These are phyloP conservation scores for Cicer chorassanicum DNA, from an alignment of 306 rosid genomes.

Conservation along the genomic window DNA sequence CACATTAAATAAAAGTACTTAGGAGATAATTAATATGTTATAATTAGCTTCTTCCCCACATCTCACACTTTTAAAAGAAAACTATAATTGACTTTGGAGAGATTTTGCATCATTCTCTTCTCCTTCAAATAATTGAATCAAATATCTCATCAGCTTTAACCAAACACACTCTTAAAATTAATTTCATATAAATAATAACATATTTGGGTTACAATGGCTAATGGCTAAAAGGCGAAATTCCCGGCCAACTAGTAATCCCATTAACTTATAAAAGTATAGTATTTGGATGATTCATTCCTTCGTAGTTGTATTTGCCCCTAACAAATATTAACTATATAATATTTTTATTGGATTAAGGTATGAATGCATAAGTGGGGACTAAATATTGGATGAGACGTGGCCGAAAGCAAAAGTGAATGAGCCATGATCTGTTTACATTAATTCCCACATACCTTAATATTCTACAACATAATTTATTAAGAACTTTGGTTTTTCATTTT, in stretches of 20 bases:
- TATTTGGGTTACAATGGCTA: neutral
- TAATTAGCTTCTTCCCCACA: no score
- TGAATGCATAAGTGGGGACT: constrained; percentile 48
- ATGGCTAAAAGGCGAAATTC: constrained; percentile 55
- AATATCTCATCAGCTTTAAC: no score
- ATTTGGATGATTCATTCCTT: constrained; percentile 39
- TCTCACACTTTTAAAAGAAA: no score
- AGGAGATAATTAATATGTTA: no score
- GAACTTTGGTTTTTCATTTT: no score
- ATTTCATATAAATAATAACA: no score
- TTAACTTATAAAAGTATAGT: constrained; percentile 32
- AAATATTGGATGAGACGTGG: constrained; percentile 50
- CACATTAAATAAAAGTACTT: no score
- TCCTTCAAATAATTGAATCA: no score
- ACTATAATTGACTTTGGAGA: no score
- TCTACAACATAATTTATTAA: no score
- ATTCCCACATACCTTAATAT: neutral
- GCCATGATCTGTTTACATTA: constrained; percentile 31
- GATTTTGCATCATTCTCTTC: no score
- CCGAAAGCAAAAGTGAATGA: constrained; percentile 60
- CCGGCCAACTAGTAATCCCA: constrained; percentile 56
- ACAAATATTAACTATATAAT: neutral
- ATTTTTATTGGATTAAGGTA: constrained; percentile 41
- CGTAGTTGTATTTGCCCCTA: constrained; percentile 46
- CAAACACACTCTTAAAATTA: no score